Evolutionary conservation across 2,329 filamentous ascomycete genomes (phyloP).

Genomic region (Colletotrichum caudatum): DNA sequence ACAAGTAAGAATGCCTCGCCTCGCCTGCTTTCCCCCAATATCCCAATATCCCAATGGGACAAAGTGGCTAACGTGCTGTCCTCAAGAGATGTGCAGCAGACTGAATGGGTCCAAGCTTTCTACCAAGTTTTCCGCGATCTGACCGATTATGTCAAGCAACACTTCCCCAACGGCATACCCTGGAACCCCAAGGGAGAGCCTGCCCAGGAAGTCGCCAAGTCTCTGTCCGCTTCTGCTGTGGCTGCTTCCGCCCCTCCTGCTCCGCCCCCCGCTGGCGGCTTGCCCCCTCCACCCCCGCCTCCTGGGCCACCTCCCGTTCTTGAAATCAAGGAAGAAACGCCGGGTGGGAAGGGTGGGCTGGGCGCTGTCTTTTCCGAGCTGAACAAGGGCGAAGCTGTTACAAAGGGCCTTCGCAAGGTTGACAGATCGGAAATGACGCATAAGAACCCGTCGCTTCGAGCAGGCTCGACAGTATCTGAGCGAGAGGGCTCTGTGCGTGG

Average conservation of each 20-base stretch:
- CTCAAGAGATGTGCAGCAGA: slow-evolving; percentile 78
- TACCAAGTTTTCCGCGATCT: slow-evolving; percentile 91
- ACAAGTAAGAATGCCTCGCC: slow-evolving; percentile 56
- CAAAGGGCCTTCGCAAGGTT: slow-evolving; percentile 89
- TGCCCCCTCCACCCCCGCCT: slow-evolving; percentile 76
- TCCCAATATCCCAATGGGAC: slow-evolving; percentile 30
- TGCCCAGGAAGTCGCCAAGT: slow-evolving; percentile 73
- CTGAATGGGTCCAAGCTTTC: slow-evolving; percentile 93
- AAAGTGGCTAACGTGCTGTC: slow-evolving; percentile 18
- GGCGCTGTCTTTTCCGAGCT: slow-evolving; percentile 91
- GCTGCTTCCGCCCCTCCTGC: slow-evolving; percentile 57
- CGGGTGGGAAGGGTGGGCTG: slow-evolving; percentile 71
- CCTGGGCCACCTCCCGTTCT: slow-evolving; percentile 77
- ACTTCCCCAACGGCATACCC: slow-evolving; percentile 81
- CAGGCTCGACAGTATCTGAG: slow-evolving; percentile 76
- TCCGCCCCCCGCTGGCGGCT: slow-evolving; percentile 65
- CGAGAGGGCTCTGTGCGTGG: slow-evolving; percentile 68
- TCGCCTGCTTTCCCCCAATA: neutral
- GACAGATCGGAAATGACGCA: slow-evolving; percentile 98
- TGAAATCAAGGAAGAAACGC: slow-evolving; percentile 65
- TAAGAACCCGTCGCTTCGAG: slow-evolving; percentile 91
- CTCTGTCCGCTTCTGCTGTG: slow-evolving; percentile 63
- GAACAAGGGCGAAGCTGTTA: slow-evolving; percentile 90
- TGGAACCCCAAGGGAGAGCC: slow-evolving; percentile 88
- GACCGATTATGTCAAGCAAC: slow-evolving; percentile 84